Evolutionary conservation across 768 basidiomycete species (phyloP).

Genomic region (Termitomyces sp.): DNA sequence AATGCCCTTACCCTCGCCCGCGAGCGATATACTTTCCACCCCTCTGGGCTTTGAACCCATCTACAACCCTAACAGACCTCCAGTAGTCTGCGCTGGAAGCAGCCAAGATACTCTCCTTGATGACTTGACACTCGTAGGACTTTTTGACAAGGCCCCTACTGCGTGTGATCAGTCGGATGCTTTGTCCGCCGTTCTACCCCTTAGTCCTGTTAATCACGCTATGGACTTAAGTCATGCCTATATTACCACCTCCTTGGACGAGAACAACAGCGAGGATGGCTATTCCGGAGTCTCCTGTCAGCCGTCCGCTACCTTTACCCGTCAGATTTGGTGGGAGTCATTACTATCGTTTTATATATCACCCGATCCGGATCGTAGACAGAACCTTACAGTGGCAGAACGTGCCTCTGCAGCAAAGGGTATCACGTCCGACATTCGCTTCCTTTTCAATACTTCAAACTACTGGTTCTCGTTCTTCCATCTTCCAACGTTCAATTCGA

Average conservation of each 20-base stretch:
- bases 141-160: slow-evolving; percentile 3
- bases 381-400: slow-evolving; percentile 32
- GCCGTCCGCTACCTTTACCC: slow-evolving; percentile 62
- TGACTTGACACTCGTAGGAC: neutral
- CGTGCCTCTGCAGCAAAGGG: slow-evolving; percentile 40
- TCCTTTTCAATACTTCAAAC: slow-evolving; percentile 58
- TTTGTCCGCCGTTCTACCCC: slow-evolving; percentile 16
- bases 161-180: slow-evolving; percentile 12
- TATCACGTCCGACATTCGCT: slow-evolving; percentile 54
- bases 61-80: neutral
- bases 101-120: neutral
- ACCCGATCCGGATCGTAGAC: slow-evolving; percentile 25
- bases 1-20: slow-evolving; percentile 9
- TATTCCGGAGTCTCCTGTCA: slow-evolving; percentile 36
- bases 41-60: slow-evolving; percentile 9
- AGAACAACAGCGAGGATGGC: slow-evolving; percentile 15
- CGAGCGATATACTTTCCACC: slow-evolving; percentile 10
- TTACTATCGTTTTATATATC: slow-evolving; percentile 52
- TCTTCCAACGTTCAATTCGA: slow-evolving; percentile 60
- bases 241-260: slow-evolving; percentile 18
- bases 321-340: slow-evolving; percentile 79
- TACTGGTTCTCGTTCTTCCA: slow-evolving; percentile 77
- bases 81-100: neutral
- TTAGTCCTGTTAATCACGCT: slow-evolving; percentile 1
- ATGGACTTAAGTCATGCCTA: slow-evolving; percentile 5